phyloP scores from a whole-genome alignment of 2,329 filamentous ascomycete genomes.

The Hypoxylon sp. region DNA sequence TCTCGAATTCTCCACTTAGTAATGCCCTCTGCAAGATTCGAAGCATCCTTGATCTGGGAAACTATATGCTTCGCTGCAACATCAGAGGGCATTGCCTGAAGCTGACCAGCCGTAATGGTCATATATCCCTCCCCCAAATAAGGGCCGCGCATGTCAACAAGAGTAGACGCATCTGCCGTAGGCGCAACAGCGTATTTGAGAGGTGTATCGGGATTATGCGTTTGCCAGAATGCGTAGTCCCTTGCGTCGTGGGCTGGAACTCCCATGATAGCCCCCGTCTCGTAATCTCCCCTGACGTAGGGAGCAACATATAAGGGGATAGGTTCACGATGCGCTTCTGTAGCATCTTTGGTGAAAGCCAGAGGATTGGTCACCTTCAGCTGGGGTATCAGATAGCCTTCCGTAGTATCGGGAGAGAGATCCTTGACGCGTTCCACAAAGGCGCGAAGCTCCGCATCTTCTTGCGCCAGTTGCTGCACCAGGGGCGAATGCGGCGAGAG shows the following conservation, averaged over 20 bases:
- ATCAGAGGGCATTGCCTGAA: constrained; percentile 71
- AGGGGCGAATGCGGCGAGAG: constrained; percentile 79
- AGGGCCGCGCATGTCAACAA: constrained; percentile 62
- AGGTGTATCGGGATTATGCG: constrained; percentile 71
- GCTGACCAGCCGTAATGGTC: constrained; percentile 73
- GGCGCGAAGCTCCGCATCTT: constrained; percentile 70
- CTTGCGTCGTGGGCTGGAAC: constrained; percentile 86
- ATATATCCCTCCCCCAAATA: constrained; percentile 76
- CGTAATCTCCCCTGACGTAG: constrained; percentile 87
- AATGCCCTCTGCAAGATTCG: constrained; percentile 69
- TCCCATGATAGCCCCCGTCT: constrained; percentile 91
- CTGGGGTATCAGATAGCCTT: constrained; percentile 75
- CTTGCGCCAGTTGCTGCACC: constrained; percentile 70
- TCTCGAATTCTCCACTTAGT: constrained; percentile 86
- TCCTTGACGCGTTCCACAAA: constrained; percentile 75
- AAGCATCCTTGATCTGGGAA: constrained; percentile 62
- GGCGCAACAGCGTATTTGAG: constrained; percentile 73
- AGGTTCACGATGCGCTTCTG: constrained; percentile 64
- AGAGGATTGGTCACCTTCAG: constrained; percentile 76
- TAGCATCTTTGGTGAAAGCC: constrained; percentile 64
- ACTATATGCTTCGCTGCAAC: constrained; percentile 73
- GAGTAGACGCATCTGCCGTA: constrained; percentile 62
- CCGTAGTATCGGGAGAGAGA: constrained; percentile 68
- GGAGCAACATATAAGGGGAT: constrained; percentile 85
- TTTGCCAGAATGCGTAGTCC: constrained; percentile 83